These are phyloP conservation scores for Pseudonectria buxi DNA, from an alignment of 2,329 filamentous ascomycete species.

Conservation along the genomic window DNA sequence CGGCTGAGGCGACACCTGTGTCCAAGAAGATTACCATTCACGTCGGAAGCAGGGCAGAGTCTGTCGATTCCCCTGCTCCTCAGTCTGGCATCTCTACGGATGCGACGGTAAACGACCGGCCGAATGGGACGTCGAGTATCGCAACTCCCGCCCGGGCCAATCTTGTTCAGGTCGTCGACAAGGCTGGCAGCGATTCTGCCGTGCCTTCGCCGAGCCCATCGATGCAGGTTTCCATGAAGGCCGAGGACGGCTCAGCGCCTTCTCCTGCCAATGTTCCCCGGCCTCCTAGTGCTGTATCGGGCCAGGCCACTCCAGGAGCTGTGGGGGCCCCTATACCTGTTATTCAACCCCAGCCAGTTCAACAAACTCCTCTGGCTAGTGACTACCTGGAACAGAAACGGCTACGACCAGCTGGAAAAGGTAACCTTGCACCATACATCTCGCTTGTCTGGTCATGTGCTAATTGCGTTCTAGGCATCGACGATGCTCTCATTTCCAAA, in stretches of 20 bases:
- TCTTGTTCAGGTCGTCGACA: slow-evolving; percentile 25
- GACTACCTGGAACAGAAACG: slow-evolving; percentile 30
- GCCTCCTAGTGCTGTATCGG: slow-evolving; percentile 10
- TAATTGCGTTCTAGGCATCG: slow-evolving; percentile 34
- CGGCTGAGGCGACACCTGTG: slow-evolving; percentile 36
- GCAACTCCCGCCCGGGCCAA: slow-evolving; percentile 14
- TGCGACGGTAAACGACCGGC: slow-evolving; percentile 13
- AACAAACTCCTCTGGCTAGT: slow-evolving; percentile 23
- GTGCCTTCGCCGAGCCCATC: slow-evolving; percentile 40
- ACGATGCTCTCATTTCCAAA: slow-evolving; percentile 60
- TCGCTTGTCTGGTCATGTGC: not conserved
- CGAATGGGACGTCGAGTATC: slow-evolving; percentile 14
- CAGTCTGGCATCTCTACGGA: slow-evolving; percentile 25
- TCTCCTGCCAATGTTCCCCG: slow-evolving; percentile 20
- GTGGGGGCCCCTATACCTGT: slow-evolving; percentile 9
- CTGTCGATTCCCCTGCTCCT: slow-evolving; percentile 45
- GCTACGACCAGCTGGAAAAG: slow-evolving; percentile 36
- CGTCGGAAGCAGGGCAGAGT: slow-evolving; percentile 53
- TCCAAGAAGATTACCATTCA: slow-evolving; percentile 66
- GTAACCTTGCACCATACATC: slow-evolving; percentile 21
- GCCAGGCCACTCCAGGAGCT: slow-evolving; percentile 9
- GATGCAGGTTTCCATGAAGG: slow-evolving; percentile 25
- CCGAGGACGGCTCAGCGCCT: slow-evolving; percentile 26
- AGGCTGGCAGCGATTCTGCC: slow-evolving; percentile 33
- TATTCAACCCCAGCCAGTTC: slow-evolving; percentile 16